phyloP scores from a whole-genome alignment of 2,329 filamentous ascomycete species.

The Pyrenochaeta sp. region DNA sequence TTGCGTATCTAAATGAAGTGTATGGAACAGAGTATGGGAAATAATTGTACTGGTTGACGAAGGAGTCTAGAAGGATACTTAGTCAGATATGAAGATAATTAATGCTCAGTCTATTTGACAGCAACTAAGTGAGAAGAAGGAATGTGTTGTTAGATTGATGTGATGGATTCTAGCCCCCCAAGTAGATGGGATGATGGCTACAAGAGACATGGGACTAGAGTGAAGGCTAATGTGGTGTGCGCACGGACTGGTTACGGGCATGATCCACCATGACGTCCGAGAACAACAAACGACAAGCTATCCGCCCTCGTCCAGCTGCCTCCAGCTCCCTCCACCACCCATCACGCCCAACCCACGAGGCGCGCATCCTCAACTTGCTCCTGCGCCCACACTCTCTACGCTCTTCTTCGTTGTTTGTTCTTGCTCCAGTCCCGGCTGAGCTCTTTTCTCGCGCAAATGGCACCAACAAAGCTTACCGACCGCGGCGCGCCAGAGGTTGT shows the following conservation, averaged over 20 bases:
- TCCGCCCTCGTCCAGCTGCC: too few species aligned
- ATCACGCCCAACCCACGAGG: conserved; percentile 15
- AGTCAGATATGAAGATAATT: too few species aligned
- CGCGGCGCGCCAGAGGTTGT: conserved; percentile 38
- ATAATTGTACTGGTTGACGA: background rate
- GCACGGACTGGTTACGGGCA: background rate
- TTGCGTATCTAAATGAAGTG: conserved; percentile 45
- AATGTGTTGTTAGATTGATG: too few species aligned
- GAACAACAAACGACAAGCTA: conserved; percentile 14
- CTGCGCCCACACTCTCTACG: conserved; percentile 7
- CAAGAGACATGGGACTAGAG: too few species aligned
- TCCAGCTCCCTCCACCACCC: conserved; percentile 2
- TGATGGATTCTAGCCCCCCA: too few species aligned
- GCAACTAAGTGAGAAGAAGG: too few species aligned
- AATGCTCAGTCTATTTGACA: too few species aligned
- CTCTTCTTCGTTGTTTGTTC: background rate
- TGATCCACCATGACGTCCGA: conserved; percentile 11
- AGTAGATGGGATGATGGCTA: background rate
- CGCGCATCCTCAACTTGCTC: conserved; percentile 20
- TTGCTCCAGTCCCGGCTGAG: conserved; percentile 3
- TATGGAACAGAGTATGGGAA: conserved; percentile 10
- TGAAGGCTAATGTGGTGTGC: too few species aligned
- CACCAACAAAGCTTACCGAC: conserved; percentile 30
- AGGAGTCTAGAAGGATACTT: background rate
- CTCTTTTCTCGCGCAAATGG: conserved; percentile 26